Evolutionary conservation across 441 rosid genomes (phyloP), one percentile per base, ranked within the genome.

Genomic region (Jatropha multifida): DNA sequence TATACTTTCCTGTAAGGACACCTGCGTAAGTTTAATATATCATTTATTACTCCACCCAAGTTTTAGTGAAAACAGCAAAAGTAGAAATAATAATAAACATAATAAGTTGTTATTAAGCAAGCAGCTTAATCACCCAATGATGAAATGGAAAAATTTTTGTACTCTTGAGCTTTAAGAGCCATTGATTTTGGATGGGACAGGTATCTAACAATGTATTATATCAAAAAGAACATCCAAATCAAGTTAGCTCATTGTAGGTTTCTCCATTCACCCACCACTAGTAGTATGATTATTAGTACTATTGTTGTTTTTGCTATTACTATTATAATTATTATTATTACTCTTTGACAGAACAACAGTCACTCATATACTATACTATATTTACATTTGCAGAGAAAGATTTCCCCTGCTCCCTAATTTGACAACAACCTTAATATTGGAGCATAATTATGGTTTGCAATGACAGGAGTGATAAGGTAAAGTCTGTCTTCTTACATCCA

Each of bases 1-100:
- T 92, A 81, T 93, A 96, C 80, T 96, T 96, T 79, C 99, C 99
- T 2, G 99, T 96, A 17, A 96, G 92, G 81, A 85, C 92, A 74
- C 98, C 97, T 95, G 86, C 65, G 61, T 41, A 78, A 65, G 51
- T 74, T 74, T 11, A 54, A 66, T 37, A 51, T 20, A 56, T 55
- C 15, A 63, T 20, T 6, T 17, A 2, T 7, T 23, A 23, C 58
- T 4, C 1, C 38, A 26, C 0, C n/a, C 20, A 8, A 58, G 40
- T 7, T 58, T 38, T 14, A 23, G 23, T 42, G 8, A 44, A 6
- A 54, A 38, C 51, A 44, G 38, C 61, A 27, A 56, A 58, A 26
- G 6, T 37, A 32, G 3, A n/a, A 49, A 14, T 40, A 15, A 32
- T 4, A 37, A 54, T 15, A 3, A 40, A 11, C 4, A 12, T 3